Percentiles rank a stretch among this genome's conserved stretches.
These are phyloP conservation scores for Crucibulum laeve DNA, from an alignment of 768 basidiomycete species.

Conservation along the genomic window DNA sequence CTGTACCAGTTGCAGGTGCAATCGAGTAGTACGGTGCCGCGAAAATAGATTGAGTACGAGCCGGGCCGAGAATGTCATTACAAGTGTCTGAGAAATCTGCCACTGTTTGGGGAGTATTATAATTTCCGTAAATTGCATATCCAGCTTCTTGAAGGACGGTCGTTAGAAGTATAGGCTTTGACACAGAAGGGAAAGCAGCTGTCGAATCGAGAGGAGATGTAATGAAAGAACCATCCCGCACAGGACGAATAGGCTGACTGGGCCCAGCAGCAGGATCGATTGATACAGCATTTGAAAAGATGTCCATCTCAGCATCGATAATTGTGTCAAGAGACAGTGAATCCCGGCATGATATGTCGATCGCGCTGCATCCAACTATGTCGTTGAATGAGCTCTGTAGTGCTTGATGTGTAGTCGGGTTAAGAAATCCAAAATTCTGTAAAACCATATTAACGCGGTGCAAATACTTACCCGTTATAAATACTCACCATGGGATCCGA, in stretches of 20 bases:
- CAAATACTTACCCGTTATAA: not conserved
- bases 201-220: constrained; percentile 62
- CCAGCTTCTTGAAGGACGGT: constrained; percentile 73
- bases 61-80: constrained; percentile 38
- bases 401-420: constrained; percentile 43
- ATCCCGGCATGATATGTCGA: constrained; percentile 46
- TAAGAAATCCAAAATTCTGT: constrained; percentile 72
- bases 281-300: constrained; percentile 34
- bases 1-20: constrained; percentile 19
- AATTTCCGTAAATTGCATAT: constrained; percentile 46
- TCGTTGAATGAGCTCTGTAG: constrained; percentile 51
- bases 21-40: constrained; percentile 43
- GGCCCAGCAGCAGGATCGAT: constrained; percentile 51
- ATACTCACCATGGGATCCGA: constrained; percentile 78
- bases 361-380: constrained; percentile 40
- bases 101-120: constrained; percentile 33
- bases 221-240: constrained; percentile 65
- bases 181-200: constrained; percentile 51
- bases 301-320: constrained; percentile 45
- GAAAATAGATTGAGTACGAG: constrained; percentile 38
- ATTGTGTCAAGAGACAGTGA: constrained; percentile 46
- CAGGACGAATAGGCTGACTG: constrained; percentile 61
- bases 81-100: constrained; percentile 34
- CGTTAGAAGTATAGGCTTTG: constrained; percentile 68
- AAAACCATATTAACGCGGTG: no score